Conservation (phyloP, 2,329 filamentous ascomycete genomes). For the Xylariaceae sp. region DNA sequence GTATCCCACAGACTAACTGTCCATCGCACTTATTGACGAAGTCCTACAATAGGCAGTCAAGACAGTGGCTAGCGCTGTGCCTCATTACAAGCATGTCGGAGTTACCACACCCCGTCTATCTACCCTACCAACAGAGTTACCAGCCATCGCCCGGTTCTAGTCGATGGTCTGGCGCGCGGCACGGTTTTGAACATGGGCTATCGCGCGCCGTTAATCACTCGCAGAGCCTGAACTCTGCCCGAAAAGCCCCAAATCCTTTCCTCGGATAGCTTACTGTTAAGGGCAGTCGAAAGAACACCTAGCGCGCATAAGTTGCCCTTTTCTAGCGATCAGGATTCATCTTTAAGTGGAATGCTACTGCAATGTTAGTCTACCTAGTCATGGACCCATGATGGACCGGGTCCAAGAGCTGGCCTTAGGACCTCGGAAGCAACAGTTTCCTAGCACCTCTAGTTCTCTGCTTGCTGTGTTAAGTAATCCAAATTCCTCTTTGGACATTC, state of each 20-base stretch:
- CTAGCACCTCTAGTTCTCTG: too few species aligned
- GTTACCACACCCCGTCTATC: too few species aligned
- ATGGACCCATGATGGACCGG: constrained; percentile 2
- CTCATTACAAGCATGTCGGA: too few species aligned
- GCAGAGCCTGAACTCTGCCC: constrained; percentile 14
- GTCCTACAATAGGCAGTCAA: too few species aligned
- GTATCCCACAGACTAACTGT: constrained; percentile 5
- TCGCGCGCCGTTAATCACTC: constrained; percentile 9
- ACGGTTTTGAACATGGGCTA: constrained; percentile 10
- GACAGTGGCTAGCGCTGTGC: too few species aligned
- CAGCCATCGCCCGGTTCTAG: too few species aligned
- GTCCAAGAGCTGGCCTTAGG: too few species aligned
- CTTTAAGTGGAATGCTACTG: constrained; percentile 10
- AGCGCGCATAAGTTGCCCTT: constrained; percentile 13
- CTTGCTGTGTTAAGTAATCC: too few species aligned
- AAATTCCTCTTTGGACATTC: too few species aligned
- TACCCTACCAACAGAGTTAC: too few species aligned
- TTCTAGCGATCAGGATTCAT: constrained; percentile 15
- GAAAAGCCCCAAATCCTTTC: constrained; percentile 13
- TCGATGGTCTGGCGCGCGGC: constrained; percentile 2
- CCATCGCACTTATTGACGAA: too few species aligned
- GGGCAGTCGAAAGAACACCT: constrained; percentile 22
- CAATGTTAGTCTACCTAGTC: constrained; percentile 3
- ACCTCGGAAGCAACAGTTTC: too few species aligned
- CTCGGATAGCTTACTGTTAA: constrained; percentile 23